Evolutionary conservation across 352 stramenopile genomes (phyloP), one percentile per base, ranked within the genome.

Genomic region (Discostella stelligera): DNA sequence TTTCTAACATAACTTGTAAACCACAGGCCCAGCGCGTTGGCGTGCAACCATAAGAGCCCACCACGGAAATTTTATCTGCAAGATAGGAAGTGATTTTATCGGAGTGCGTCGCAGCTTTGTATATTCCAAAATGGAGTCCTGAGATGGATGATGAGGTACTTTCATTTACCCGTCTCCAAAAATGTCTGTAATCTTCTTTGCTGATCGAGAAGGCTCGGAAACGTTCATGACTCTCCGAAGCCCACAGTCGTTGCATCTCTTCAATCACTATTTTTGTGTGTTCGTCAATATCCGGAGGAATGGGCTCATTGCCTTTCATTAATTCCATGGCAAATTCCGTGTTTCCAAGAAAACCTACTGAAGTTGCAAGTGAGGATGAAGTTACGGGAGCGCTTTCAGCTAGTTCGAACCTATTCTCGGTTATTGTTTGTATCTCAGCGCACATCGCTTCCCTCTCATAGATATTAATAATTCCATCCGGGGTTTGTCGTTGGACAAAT

Each of bases 91-190:
- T 32, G 5, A 32, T 32, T n/a, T n/a, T n/a, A n/a, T n/a, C n/a
- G n/a, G n/a, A n/a, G n/a, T n/a, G n/a, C n/a, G n/a, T n/a, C n/a
- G n/a, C n/a, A n/a, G n/a, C n/a, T n/a, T n/a, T n/a, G n/a, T 71
- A 71, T 14, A 62, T 49, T 8, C 32, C 53, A 60, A 55, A 64
- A 50, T 74, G 66, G 10, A 66, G n/a, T 0, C 41, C 23, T 10
- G 41, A 74, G 20, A 59, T 59, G 3, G 66, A 74, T 23, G 54
- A 74, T 4, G 65, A 61, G 3, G 53, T 65, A 4, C 21, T 14
- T 44, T 73, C 65, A 8, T 46, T 27, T 0, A 60, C 37, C 32
- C 41, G 2, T 55, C 14, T 46, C 66, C 66, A 66, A 21, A 54
- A 66, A 23, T 74, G 56, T 1, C 18, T 16, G 56, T 68, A 75